These are phyloP conservation scores for Meyerozyma guilliermondii DNA, from an alignment of 1,139 yeast genomes.

Conservation along the genomic window DNA sequence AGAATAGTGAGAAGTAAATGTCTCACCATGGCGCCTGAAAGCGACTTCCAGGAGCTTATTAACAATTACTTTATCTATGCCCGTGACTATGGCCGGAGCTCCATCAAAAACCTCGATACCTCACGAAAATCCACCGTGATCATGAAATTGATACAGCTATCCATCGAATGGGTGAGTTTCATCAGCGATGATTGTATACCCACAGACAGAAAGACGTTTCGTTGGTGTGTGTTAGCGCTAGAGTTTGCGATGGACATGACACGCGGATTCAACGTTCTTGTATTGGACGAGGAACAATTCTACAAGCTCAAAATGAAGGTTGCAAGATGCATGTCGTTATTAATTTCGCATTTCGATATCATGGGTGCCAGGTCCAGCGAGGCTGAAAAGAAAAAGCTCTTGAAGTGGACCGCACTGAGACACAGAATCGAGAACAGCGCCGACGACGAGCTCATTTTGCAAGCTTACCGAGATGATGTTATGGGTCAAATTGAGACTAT, in stretches of 20 bases:
- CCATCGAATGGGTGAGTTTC: constrained; percentile 89
- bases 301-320: constrained; percentile 70
- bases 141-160: constrained; percentile 65
- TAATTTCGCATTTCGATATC: constrained; percentile 93
- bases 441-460: constrained; percentile 57
- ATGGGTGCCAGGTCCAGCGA: constrained; percentile 97
- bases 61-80: constrained; percentile 77
- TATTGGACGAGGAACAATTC: constrained; percentile 75
- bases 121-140: constrained; percentile 66
- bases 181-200: constrained; percentile 94
- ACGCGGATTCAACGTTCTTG: constrained; percentile 80
- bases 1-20: constrained; percentile 47
- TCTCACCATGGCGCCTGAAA: constrained; percentile 34
- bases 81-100: constrained; percentile 76
- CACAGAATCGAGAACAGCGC: constrained; percentile 45
- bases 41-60: constrained; percentile 65
- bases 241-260: constrained; percentile 97
- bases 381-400: constrained; percentile 56
- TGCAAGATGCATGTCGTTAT: constrained; percentile 89
- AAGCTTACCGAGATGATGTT: constrained; percentile 53
- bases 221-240: constrained; percentile 94
- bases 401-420: constrained; percentile 49
- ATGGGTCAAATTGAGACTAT: constrained; percentile 55
- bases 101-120: constrained; percentile 61
- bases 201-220: constrained; percentile 81